Base-by-base conservation (phyloP, 345 rosid genomes). In the Pistacia integerrima region DNA sequence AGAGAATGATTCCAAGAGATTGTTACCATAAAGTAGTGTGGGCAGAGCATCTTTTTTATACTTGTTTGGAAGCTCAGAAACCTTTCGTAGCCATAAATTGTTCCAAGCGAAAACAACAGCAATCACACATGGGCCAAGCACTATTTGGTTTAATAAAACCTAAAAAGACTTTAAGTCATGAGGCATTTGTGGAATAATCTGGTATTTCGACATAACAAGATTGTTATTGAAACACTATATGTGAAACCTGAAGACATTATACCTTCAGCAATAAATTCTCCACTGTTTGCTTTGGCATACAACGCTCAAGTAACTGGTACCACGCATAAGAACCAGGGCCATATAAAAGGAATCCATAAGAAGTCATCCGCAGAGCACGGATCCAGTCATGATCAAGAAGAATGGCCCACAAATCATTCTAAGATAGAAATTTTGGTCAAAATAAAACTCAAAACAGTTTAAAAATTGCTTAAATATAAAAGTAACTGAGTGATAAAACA, bases 261-360 rank as follows among this genome's bases (percentile, higher is more conserved):
- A 92, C 99, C 98, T 95, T 95, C 64, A 88, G 83, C 81, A 88
- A 69, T 64, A 93, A 57, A 83, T 93, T 95, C 59, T 80, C 55
- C 0, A 85, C 88, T 5, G 92, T 86, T 81, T 83, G 92, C 77
- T 84, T 81, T n/a, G 98, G 97, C 82, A 95, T 82, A 83, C 79
- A 78, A 77, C 60, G 82, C 73, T 95, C 99, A 77, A 93, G 99
- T 77, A 35, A 87, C 61, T 81, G 93, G 74, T 95, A 93, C 98
- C 99, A 93, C 1, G 87, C 90, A 84, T 87, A 89, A 59, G 97
- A 93, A 84, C 98, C 97, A 58, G 99, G 99, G 0, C 98, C 99
- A 69, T 93, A 95, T 17, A 93, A 73, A 35, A 95, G 85, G 84
- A 93, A 93, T 51, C 99, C 99, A 74, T 95, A 95, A 57, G 98